Base-by-base conservation (phyloP, 2,329 filamentous ascomycete genomes). In the Bretziella fagacearum region DNA sequence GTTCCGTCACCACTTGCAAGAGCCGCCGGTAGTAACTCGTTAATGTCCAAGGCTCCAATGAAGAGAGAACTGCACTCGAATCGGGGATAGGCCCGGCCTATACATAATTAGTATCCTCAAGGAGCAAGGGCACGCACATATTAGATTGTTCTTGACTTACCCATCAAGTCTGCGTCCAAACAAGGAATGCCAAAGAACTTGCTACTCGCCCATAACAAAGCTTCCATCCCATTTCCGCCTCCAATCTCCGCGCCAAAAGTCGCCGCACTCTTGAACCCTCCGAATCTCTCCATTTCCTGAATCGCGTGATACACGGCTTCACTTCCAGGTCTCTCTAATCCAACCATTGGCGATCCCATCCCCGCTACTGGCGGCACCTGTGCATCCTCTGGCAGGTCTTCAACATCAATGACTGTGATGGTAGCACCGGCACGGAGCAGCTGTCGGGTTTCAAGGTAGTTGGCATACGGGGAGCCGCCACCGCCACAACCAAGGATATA, bases 181-280 rank as follows among this genome's bases (percentile, higher is more conserved):
- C 56, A 54, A 0, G 61, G 59, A 2, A 58, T 51, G 36, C 61
- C 57, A 30, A 66, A 64, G 30, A 55, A 56, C 8, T 52, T 51
- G 3, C 56, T 65, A 56, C 51, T 63, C 52, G 47, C 64, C 57
- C 47, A 63, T 56, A 54, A 62, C 58, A 56, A 62, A 23, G 51
- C 63, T 54, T 55, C 62, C 6, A 72, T 57, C 0, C 70, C 70
- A 50, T 75, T 74, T 3, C 65, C 64, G 1, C 71, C 71, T 1
- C 71, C 71, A 35, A 75, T 74, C 50, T 59, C 57, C 2, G 56
- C 51, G 2, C 48, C 48, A 11, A 50, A 36, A n/a, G 25, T 44
- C 15, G 41, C 48, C 13, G 44, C 27, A 7, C 35, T 46, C 29
- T 37, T 50, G 25, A 52, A 50, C 8, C 39, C 23, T 3, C 68